Conservation (phyloP, 2,329 filamentous ascomycete genomes). For the Talaromyces amestolkiae region DNA sequence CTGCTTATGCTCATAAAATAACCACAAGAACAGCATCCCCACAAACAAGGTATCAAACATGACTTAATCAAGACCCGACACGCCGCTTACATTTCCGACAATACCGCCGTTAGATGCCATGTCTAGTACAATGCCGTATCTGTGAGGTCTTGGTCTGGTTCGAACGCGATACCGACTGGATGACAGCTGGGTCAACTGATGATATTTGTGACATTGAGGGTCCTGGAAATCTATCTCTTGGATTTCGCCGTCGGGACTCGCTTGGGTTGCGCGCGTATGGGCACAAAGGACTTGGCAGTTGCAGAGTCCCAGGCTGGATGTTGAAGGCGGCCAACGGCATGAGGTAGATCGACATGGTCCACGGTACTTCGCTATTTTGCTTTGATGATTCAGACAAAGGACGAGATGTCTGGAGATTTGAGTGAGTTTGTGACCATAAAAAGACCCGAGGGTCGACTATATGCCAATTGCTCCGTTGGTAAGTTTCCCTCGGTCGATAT, state of each 20-base stretch:
- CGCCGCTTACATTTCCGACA: neutral
- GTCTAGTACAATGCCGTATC: neutral
- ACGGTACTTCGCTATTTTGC: neutral
- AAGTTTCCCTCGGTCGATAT: neutral
- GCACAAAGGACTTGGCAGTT: neutral
- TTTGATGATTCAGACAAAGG: neutral
- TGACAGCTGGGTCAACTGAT: neutral
- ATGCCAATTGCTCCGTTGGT: neutral
- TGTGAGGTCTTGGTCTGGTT: neutral
- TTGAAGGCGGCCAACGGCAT: neutral
- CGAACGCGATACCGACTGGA: constrained; percentile 5
- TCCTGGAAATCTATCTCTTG: neutral
- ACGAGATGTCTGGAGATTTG: neutral
- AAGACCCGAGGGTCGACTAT: neutral
- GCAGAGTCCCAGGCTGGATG: neutral
- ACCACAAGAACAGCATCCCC: neutral
- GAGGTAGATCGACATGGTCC: neutral
- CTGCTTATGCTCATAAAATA: neutral
- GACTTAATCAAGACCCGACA: neutral
- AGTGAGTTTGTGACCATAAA: neutral
- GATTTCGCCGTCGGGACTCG: constrained; percentile 6
- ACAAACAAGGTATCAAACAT: neutral
- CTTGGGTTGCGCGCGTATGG: neutral
- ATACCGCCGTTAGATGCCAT: neutral
- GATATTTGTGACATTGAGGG: neutral